Conservation (phyloP, 257 asterid genomes). For the Mentha longifolia region DNA sequence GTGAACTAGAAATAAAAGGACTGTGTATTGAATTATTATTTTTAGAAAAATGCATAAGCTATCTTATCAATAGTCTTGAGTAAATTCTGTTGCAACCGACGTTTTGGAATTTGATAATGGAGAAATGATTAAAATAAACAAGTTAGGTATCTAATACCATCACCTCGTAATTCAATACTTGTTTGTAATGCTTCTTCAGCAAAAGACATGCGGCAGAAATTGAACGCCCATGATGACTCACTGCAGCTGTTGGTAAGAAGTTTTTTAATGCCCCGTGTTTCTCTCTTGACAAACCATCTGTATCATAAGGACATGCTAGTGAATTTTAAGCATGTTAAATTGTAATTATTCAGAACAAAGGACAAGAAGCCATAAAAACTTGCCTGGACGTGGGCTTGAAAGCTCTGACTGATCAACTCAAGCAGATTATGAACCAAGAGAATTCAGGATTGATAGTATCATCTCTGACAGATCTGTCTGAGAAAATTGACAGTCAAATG, state of each 20-base stretch:
- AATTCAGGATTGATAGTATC: constrained; percentile 48
- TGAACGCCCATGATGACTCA: constrained; percentile 60
- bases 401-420: constrained; percentile 59
- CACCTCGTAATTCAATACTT: constrained; percentile 24
- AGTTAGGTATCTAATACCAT: neutral
- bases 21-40: constrained; percentile 21
- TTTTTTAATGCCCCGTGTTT: constrained; percentile 27
- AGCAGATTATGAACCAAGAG: constrained; percentile 51
- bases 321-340: constrained; percentile 37
- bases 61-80: constrained; percentile 21
- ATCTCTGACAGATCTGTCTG: constrained; percentile 56
- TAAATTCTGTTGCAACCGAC: neutral
- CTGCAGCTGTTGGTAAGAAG: constrained; percentile 71
- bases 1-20: constrained; percentile 3
- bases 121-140: constrained; percentile 6
- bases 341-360: constrained; percentile 59
- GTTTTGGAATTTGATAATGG: constrained; percentile 18
- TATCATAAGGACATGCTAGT: constrained; percentile 18
- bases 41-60: constrained; percentile 15
- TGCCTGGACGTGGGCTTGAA: constrained; percentile 55
- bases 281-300: constrained; percentile 29
- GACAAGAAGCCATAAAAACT: constrained; percentile 80
- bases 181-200: constrained; percentile 51
- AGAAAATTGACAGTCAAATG: constrained; percentile 55
- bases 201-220: constrained; percentile 71